Evolutionary conservation across 1,284 basidiomycete species (phyloP), one percentile per base, ranked within the genome.

Genomic region (Mycosarcoma maydis): DNA sequence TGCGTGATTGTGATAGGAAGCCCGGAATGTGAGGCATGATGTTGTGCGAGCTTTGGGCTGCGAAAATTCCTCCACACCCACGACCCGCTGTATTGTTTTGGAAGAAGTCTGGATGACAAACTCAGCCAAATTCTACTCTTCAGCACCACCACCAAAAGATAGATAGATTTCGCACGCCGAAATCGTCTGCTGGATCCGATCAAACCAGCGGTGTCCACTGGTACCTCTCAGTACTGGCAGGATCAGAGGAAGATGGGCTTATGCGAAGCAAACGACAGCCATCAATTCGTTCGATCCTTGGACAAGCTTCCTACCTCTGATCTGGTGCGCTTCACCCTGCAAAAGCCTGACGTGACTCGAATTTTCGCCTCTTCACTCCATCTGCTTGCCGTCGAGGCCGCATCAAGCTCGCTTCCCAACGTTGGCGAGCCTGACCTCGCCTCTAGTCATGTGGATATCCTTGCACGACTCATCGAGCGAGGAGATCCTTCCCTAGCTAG

Each of bases 401-500:
- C 45, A 39, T 60, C 57, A 8, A 45, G 46, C 17, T 46, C 50
- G 3, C 40, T 60, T 0, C 57, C 57, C 5, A 11, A 13, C 11
- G 13, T n/a, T 20, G 23, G 16, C n/a, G 36, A 36, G 4, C 13
- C 14, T 20, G 26, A 36, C 5, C 41, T 46, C 10, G 44, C 54
- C 4, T 29, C 14, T 4, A 34, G 41, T 27, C 46, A 64, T 47
- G 53, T 65, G 27, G 43, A 58, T 13, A 60, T 69, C 37, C 60
- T 73, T 9, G 34, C 51, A 10, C 52, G 51, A 3, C 52, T 68
- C 36, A 58, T 73, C 48, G 61, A 69, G 34, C 41, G 71, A 16
- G 71, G 71, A 17, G 71, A 73, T 37, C 71, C 71, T 9, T 69
- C 71, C 8, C 47, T 73, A 16, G 65, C 66, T 2, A 45, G 71